These are phyloP conservation scores for Agroathelia rolfsii DNA, from an alignment of 1,284 basidiomycete species.

Conservation along the genomic window DNA sequence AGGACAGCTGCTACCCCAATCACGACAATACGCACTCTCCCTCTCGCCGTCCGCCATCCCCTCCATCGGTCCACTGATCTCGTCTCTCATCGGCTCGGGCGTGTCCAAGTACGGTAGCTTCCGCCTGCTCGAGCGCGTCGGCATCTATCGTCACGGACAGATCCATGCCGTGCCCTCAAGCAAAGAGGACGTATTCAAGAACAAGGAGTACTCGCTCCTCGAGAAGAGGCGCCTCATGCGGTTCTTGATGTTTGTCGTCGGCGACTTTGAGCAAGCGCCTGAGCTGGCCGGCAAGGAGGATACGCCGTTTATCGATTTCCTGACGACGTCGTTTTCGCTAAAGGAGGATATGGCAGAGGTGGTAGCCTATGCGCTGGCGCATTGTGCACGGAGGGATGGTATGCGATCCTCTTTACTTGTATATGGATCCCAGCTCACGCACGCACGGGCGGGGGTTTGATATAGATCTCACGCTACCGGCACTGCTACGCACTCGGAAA, in stretches of 20 bases:
- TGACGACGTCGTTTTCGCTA: constrained; percentile 54
- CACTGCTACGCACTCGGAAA: constrained; percentile 55
- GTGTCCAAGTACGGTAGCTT: constrained; percentile 90
- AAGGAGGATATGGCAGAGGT: constrained; percentile 44
- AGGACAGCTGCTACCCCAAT: constrained; percentile 36
- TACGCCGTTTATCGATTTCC: constrained; percentile 48
- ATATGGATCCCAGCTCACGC: constrained; percentile 8
- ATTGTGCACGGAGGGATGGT: constrained; percentile 53
- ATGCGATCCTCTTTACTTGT: constrained; percentile 12
- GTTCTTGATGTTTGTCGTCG: constrained; percentile 74
- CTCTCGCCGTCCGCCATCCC: constrained; percentile 79
- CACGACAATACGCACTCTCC: constrained; percentile 79
- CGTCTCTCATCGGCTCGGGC: constrained; percentile 73
- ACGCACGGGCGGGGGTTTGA: constrained; percentile 1
- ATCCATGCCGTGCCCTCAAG: constrained; percentile 74
- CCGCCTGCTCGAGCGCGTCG: constrained; percentile 73
- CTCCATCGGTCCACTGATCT: constrained; percentile 72
- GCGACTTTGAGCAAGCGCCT: constrained; percentile 57
- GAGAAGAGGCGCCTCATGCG: constrained; percentile 93
- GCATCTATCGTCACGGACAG: constrained; percentile 46
- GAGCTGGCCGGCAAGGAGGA: constrained; percentile 52
- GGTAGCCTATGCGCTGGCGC: constrained; percentile 67
- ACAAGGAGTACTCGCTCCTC: constrained; percentile 64
- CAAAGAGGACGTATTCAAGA: constrained; percentile 93
- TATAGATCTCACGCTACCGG: constrained; percentile 54